A percentile compares a stretch with the other conserved stretches of the same genome.
These are phyloP conservation scores for Puya raimondii DNA, from an alignment of 176 grass and related monocot species.

Conservation along the genomic window DNA sequence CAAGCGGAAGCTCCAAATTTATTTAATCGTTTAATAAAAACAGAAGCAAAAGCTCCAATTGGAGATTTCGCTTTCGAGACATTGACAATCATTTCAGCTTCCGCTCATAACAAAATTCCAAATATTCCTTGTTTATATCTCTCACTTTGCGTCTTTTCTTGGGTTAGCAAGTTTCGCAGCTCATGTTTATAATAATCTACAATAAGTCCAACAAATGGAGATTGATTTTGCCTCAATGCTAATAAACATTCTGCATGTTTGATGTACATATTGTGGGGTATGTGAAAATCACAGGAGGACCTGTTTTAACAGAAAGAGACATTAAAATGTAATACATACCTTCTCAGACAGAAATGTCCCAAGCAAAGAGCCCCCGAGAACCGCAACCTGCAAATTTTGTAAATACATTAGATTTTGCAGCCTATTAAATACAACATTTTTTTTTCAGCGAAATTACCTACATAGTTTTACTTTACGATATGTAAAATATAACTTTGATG, in stretches of 20 bases:
- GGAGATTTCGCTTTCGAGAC: too few species aligned
- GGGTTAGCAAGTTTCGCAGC: too few species aligned
- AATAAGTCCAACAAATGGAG: background rate
- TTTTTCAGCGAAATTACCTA: background rate
- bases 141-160: too few species aligned
- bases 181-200: too few species aligned
- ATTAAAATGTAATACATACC: conserved; percentile 26
- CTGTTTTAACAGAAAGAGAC: background rate
- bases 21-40: too few species aligned
- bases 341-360: conserved; percentile 93
- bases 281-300: background rate
- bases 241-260: too few species aligned
- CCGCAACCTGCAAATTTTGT: conserved; percentile 53
- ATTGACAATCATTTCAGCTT: too few species aligned
- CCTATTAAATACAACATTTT: background rate
- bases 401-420: conserved; percentile 11
- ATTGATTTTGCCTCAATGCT: background rate
- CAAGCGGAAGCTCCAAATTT: too few species aligned
- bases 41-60: too few species aligned
- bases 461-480: conserved; percentile 5
- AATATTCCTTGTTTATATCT: too few species aligned
- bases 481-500: background rate
- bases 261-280: background rate
- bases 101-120: too few species aligned
- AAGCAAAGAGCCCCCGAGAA: conserved; percentile 90